Evolutionary conservation across 2,329 filamentous ascomycete species (phyloP).

Genomic region (Beauveria scarabaeidicola): DNA sequence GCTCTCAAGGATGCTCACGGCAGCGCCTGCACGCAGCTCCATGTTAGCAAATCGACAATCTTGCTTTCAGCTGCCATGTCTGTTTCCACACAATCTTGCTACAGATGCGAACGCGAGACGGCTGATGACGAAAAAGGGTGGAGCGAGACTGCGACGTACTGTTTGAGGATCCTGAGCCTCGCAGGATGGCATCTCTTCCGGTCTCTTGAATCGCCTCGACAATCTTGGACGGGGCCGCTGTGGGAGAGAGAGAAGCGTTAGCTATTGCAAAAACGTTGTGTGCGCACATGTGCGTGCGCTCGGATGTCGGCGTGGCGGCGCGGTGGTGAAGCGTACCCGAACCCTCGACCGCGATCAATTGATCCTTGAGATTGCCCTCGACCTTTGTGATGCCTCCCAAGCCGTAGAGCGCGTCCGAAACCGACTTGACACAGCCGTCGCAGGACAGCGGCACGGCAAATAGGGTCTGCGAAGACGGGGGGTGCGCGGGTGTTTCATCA

Average conservation of each 20-base stretch:
- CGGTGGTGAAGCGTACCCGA: constrained; percentile 46
- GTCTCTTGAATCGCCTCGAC: constrained; percentile 82
- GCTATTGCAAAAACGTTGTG: background rate
- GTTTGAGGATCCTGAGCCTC: constrained; percentile 78
- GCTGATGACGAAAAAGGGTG: background rate
- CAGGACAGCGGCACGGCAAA: constrained; percentile 94
- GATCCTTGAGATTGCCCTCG: constrained; percentile 71
- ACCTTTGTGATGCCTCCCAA: constrained; percentile 76
- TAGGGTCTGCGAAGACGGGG: constrained; percentile 54
- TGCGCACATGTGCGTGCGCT: background rate
- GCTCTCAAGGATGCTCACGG: constrained; percentile 93
- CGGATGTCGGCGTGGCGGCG: background rate
- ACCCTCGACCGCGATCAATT: constrained; percentile 77
- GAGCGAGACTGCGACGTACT: constrained; percentile 43
- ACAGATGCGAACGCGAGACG: background rate
- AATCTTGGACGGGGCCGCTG: constrained; percentile 78
- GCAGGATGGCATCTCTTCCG: constrained; percentile 86
- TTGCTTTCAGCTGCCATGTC: background rate
- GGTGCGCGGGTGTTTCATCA: constrained; percentile 9
- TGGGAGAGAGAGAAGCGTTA: background rate
- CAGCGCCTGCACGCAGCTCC: constrained; percentile 47
- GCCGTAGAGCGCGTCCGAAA: constrained; percentile 69
- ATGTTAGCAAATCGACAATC: background rate
- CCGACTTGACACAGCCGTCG: constrained; percentile 77
- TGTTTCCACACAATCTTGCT: background rate